Percentiles rank a stretch among this genome's conserved stretches.
phyloP scores from a whole-genome alignment of 495 filamentous ascomycete species.

The Penicillium macrosclerotiorum region DNA sequence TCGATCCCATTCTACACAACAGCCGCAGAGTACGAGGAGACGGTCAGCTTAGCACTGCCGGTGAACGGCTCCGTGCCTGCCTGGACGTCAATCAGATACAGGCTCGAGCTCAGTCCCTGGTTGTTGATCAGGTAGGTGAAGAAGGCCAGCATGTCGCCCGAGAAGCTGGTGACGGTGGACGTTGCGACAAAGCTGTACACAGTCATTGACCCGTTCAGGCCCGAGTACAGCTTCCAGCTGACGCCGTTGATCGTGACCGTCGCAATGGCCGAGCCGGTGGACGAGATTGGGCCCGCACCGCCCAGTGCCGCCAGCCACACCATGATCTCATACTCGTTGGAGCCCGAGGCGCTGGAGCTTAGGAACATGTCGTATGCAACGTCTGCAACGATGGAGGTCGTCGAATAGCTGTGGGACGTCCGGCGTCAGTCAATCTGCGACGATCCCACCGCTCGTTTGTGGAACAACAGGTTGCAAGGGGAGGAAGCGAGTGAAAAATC shows the following conservation, averaged over 20 bases:
- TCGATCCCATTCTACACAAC: slow-evolving; percentile 36
- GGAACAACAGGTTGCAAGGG: no score
- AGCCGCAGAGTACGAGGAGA: slow-evolving; percentile 38
- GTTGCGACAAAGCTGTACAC: slow-evolving; percentile 63
- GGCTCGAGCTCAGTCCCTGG: slow-evolving; percentile 46
- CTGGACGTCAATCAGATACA: slow-evolving; percentile 55
- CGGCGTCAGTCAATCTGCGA: neutral
- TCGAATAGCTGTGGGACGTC: slow-evolving; percentile 48
- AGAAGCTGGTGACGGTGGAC: slow-evolving; percentile 47
- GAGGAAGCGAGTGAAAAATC: no score
- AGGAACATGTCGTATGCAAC: slow-evolving; percentile 68
- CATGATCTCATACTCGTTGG: slow-evolving; percentile 66
- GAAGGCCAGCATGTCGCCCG: slow-evolving; percentile 55
- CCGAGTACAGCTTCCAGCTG: slow-evolving; percentile 53
- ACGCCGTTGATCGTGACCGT: slow-evolving; percentile 51
- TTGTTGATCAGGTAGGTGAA: slow-evolving; percentile 53
- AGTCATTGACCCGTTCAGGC: slow-evolving; percentile 53
- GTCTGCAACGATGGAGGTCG: slow-evolving; percentile 53
- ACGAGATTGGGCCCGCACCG: slow-evolving; percentile 62
- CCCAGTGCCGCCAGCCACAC: slow-evolving; percentile 64
- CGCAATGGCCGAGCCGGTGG: slow-evolving; percentile 52
- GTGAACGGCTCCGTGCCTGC: slow-evolving; percentile 58
- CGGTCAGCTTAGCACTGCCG: slow-evolving; percentile 38
- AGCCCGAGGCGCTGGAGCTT: slow-evolving; percentile 40
- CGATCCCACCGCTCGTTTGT: no score